These are phyloP conservation scores for Vitis hybrid DNA, from an alignment of 177 flowering plant species.

Conservation along the genomic window DNA sequence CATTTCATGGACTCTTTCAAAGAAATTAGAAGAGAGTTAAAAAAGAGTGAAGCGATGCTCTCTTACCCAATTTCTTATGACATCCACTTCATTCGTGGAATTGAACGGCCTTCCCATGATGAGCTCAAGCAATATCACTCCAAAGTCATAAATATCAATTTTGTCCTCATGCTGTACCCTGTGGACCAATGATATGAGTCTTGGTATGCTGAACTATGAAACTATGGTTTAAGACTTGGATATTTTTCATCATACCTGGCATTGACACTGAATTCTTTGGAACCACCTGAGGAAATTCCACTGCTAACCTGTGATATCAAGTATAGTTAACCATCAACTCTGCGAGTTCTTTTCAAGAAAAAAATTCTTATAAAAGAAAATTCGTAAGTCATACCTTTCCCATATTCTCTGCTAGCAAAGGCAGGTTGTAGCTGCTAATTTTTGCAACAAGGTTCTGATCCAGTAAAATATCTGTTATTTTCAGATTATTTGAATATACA, in stretches of 20 bases:
- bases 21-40: too few relatives aligned
- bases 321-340: constrained; percentile 1
- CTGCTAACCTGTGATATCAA: constrained; percentile 38
- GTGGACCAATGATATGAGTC: constrained; percentile 11
- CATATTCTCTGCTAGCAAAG: constrained; percentile 55
- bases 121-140: constrained; percentile 74
- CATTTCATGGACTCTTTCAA: too few relatives aligned
- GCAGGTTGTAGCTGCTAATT: constrained; percentile 84
- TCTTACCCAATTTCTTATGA: constrained; percentile 53
- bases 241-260: constrained; percentile 20
- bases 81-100: constrained; percentile 46
- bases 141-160: constrained; percentile 72
- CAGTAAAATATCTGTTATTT: constrained; percentile 71
- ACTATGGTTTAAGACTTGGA: neutral
- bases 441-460: constrained; percentile 82
- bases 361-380: neutral
- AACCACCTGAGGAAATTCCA: constrained; percentile 29
- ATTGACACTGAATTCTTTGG: constrained; percentile 26
- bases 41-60: neutral
- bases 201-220: neutral
- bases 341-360: neutral
- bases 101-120: constrained; percentile 57
- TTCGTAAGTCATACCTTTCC: constrained; percentile 37
- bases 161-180: constrained; percentile 54
- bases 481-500: constrained; percentile 63